phyloP scores from a whole-genome alignment of 805 yeast genomes.

The Dipodascus albidus region DNA sequence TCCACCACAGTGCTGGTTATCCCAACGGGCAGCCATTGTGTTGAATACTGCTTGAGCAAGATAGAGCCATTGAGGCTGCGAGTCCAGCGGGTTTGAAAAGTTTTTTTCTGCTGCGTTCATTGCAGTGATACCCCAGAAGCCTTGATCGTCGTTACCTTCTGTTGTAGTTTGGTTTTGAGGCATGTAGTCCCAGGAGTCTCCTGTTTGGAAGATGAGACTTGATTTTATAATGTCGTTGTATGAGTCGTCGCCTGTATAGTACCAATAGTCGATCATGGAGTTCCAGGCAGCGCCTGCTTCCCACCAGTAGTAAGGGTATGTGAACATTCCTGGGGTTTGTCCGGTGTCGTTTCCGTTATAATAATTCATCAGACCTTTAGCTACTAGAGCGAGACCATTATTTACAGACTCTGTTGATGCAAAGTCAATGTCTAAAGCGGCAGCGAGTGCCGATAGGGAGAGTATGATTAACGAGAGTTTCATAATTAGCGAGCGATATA shows the following conservation, averaged over 20 bases:
- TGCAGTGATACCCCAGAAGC: conserved; percentile 81
- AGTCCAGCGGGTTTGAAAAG: conserved; percentile 56
- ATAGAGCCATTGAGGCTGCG: conserved; percentile 60
- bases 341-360: conserved; percentile 58
- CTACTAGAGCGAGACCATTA: conserved; percentile 48
- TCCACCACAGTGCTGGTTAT: conserved; percentile 49
- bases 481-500: neutral
- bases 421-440: conserved; percentile 12
- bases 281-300: conserved; percentile 71
- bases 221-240: conserved; percentile 43
- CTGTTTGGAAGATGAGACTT: conserved; percentile 58
- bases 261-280: conserved; percentile 66
- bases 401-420: conserved; percentile 13
- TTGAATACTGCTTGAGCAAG: conserved; percentile 78
- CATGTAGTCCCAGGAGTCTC: conserved; percentile 53
- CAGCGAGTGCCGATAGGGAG: neutral
- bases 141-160: conserved; percentile 92
- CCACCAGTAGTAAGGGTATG: conserved; percentile 81
- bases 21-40: conserved; percentile 79
- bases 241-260: conserved; percentile 55
- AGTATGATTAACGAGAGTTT: neutral
- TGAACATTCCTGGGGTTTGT: conserved; percentile 62
- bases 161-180: conserved; percentile 74
- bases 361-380: conserved; percentile 70
- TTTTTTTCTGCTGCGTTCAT: conserved; percentile 79